Conservation (phyloP, 2,329 filamentous ascomycete genomes). For the Penicillium sp. region DNA sequence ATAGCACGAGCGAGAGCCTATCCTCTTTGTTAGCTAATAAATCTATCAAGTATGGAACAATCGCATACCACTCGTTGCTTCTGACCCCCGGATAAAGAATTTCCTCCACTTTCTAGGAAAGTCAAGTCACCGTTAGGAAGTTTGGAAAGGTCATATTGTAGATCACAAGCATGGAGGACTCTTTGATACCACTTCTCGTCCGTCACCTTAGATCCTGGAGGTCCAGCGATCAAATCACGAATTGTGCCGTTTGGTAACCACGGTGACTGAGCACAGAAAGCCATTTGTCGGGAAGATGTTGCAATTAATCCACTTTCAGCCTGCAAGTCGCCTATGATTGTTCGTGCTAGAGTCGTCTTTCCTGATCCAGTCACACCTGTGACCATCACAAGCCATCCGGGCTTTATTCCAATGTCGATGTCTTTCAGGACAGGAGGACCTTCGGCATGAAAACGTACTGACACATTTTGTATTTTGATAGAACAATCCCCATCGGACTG, state of each 20-base stretch:
- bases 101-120: not conserved
- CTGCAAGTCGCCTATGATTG: not conserved
- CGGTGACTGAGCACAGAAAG: not conserved
- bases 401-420: not conserved
- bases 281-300: not conserved
- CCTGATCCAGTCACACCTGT: not conserved
- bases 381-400: not conserved
- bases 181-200: conserved; percentile 3
- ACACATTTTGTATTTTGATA: not conserved
- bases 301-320: not conserved
- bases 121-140: not conserved
- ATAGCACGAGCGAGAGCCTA: conserved; percentile 3
- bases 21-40: not conserved
- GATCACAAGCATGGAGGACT: not conserved
- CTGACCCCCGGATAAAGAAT: conserved; percentile 2
- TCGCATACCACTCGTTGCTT: conserved; percentile 2
- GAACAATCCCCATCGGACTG: not conserved
- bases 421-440: not conserved
- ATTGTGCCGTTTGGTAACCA: conserved; percentile 6
- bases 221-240: conserved; percentile 1
- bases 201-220: not conserved
- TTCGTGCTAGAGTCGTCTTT: not conserved
- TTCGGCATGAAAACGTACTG: not conserved
- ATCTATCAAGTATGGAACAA: not conserved
- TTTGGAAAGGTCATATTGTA: not conserved